A percentile compares a stretch with the other conserved stretches of the same genome.
Evolutionary conservation across 805 yeast species (phyloP).

Genomic region (Metschnikowia lochheadii): DNA sequence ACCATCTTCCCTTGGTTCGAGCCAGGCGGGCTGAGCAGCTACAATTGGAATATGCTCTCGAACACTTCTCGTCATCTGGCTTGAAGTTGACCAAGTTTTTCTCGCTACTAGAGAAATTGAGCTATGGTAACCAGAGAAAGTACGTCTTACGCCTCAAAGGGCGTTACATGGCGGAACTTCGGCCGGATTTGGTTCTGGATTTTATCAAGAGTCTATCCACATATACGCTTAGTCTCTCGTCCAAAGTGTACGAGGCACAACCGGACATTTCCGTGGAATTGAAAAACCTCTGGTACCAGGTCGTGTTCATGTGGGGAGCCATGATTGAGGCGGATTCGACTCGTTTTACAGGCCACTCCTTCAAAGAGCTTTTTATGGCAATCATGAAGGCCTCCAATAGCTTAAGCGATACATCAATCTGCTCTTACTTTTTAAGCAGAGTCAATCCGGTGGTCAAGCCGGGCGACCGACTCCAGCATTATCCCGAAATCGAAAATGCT

Average conservation of each 20-base stretch:
- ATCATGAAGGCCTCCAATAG: background rate
- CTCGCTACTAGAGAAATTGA: conserved; percentile 16
- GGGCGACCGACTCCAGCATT: conserved; percentile 1
- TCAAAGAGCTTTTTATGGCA: conserved; percentile 6
- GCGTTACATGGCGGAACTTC: background rate
- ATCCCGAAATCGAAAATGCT: background rate
- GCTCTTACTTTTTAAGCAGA: conserved; percentile 6
- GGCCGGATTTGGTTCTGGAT: conserved; percentile 5
- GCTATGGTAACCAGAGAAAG: conserved; percentile 10
- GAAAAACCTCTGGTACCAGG: conserved; percentile 10
- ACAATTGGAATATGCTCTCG: conserved; percentile 17
- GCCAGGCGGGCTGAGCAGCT: conserved; percentile 3
- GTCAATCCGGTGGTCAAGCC: conserved; percentile 6
- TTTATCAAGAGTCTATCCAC: conserved; percentile 12
- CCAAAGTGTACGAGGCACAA: background rate
- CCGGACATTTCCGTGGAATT: background rate
- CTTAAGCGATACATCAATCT: conserved; percentile 3
- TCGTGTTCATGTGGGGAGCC: conserved; percentile 14
- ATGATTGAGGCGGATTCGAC: conserved; percentile 8
- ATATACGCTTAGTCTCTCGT: conserved; percentile 13
- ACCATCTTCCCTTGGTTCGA: background rate
- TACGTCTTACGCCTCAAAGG: conserved; percentile 14
- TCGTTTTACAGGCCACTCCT: background rate
- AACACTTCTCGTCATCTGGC: conserved; percentile 17
- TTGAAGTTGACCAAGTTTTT: conserved; percentile 23